Percentiles rank a stretch among this genome's conserved stretches.
These are phyloP conservation scores for Microdochium nivale DNA, from an alignment of 2,329 filamentous ascomycete genomes.

Conservation along the genomic window DNA sequence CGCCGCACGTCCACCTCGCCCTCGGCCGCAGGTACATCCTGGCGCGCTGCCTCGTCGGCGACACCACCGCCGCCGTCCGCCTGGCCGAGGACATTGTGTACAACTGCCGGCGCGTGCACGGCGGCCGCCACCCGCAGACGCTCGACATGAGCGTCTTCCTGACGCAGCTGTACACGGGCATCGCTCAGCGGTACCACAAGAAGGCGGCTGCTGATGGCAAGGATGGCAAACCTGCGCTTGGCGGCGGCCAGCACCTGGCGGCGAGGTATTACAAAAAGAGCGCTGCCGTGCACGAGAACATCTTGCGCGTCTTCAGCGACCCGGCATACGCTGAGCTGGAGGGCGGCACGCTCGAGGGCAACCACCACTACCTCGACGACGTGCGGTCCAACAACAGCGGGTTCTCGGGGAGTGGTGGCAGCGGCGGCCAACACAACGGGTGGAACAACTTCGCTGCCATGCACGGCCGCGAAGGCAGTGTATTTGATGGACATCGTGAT, in stretches of 20 bases:
- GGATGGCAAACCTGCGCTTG: constrained; percentile 17
- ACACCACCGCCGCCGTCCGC: constrained; percentile 9
- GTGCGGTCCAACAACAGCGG: not conserved
- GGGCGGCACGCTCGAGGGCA: constrained; percentile 3
- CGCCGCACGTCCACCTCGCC: constrained; percentile 5
- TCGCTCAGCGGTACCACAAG: constrained; percentile 23
- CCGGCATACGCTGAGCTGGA: constrained; percentile 19
- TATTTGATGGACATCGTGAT: no score
- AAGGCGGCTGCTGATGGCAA: constrained; percentile 13
- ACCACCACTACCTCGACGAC: not conserved
- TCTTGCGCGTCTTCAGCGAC: constrained; percentile 24
- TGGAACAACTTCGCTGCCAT: no score
- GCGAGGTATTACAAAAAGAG: constrained; percentile 28
- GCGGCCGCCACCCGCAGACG: constrained; percentile 10
- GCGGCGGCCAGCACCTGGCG: constrained; percentile 21
- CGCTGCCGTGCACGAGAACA: constrained; percentile 25
- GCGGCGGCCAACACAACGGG: no score
- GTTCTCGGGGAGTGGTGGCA: not conserved
- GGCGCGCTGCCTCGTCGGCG: constrained; percentile 10
- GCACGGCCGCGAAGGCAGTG: no score
- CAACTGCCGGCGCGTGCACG: constrained; percentile 14
- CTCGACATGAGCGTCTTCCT: constrained; percentile 13
- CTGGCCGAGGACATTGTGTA: constrained; percentile 15
- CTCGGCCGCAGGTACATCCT: constrained; percentile 11
- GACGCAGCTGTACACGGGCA: constrained; percentile 14